These are phyloP conservation scores for Gracilaria gracilis DNA, from an alignment of 23 red algal genomes.

Conservation along the genomic window DNA sequence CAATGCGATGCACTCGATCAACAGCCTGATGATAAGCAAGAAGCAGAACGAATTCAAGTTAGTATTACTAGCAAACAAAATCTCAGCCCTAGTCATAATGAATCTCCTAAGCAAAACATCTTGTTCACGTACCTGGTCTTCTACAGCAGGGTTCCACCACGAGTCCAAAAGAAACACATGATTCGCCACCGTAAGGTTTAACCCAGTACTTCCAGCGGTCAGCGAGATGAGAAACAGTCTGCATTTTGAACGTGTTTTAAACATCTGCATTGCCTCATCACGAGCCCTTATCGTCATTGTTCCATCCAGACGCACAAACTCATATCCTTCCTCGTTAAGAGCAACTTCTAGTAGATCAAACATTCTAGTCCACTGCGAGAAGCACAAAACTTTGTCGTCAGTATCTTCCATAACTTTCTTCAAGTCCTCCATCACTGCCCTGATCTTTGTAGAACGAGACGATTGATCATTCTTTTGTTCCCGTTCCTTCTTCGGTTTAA, in stretches of 20 bases:
- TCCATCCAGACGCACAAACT: conserved; percentile 70
- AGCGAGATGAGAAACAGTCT: conserved; percentile 79
- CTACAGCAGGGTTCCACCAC: conserved; percentile 94
- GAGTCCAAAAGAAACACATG: conserved; percentile 88
- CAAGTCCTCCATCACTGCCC: conserved; percentile 24
- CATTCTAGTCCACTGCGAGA: conserved; percentile 91
- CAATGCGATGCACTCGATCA: conserved; percentile 83
- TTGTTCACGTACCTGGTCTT: conserved; percentile 65
- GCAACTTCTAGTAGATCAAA: conserved; percentile 83
- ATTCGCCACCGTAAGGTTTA: conserved; percentile 89
- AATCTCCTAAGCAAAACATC: background rate
- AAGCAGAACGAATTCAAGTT: background rate
- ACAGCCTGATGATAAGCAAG: conserved; percentile 41
- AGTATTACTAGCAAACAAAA: no score
- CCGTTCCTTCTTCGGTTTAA: background rate
- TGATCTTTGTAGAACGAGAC: conserved; percentile 54
- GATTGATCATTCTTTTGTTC: background rate
- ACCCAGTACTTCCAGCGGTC: conserved; percentile 76
- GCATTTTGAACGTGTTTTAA: conserved; percentile 38
- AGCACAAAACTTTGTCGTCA: conserved; percentile 76
- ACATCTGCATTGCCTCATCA: conserved; percentile 33
- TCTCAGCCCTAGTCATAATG: no score
- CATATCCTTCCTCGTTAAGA: conserved; percentile 37
- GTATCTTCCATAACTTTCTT: background rate
- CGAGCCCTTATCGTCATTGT: conserved; percentile 49